These are phyloP conservation scores for Phyllosticta capitalensis DNA, from an alignment of 2,329 filamentous ascomycete genomes.

Conservation along the genomic window DNA sequence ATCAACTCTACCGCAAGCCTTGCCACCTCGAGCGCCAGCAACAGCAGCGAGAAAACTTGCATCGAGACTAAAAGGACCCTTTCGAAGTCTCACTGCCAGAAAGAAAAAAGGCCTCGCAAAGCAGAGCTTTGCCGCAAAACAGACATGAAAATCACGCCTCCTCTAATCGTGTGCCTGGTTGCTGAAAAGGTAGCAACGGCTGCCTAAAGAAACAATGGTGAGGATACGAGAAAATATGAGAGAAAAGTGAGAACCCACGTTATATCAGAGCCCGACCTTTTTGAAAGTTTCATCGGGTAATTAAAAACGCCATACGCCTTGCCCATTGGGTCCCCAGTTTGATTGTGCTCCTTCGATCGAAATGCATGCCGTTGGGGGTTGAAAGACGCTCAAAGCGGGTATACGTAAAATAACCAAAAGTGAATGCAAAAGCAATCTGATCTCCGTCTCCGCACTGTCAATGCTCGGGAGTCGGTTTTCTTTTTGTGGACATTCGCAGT, in stretches of 20 bases:
- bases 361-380: constrained; percentile 5
- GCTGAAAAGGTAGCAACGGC: neutral
- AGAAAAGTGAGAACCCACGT: neutral
- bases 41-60: neutral
- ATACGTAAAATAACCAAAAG: constrained; percentile 10
- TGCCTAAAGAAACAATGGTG: constrained; percentile 1
- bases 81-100: neutral
- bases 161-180: neutral
- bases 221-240: neutral
- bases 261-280: neutral
- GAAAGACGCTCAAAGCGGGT: constrained; percentile 10
- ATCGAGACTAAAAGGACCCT: neutral
- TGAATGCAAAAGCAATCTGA: constrained; percentile 6
- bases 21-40: neutral
- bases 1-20: neutral
- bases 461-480: constrained; percentile 6
- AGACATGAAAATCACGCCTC: neutral
- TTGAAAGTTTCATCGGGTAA: neutral
- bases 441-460: constrained; percentile 7
- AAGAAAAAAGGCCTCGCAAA: neutral
- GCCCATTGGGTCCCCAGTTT: neutral
- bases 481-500: neutral
- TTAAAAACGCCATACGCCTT: constrained; percentile 5
- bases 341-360: constrained; percentile 6
- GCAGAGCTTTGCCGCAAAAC: neutral